These are phyloP conservation scores for Fusarium papillatum DNA, from an alignment of 2,329 filamentous ascomycete genomes.

Conservation along the genomic window DNA sequence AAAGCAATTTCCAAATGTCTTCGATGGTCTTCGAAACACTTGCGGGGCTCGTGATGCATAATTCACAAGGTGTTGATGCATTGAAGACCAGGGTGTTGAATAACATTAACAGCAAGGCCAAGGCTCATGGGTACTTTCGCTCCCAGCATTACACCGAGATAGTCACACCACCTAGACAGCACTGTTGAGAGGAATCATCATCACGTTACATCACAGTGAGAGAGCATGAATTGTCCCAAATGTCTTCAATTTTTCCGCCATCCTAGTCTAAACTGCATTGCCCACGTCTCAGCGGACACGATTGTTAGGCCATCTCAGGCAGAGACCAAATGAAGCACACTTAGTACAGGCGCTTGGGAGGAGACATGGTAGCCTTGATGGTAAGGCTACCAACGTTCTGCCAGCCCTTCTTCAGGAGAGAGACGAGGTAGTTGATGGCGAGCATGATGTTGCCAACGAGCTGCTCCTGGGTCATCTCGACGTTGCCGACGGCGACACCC, in stretches of 20 bases:
- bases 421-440: constrained; percentile 99
- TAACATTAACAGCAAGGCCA: neutral
- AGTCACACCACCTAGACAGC: neutral
- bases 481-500: constrained; percentile 99
- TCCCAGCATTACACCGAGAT: neutral
- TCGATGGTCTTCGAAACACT: neutral
- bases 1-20: constrained; percentile 1
- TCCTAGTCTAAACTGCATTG: constrained; percentile 33
- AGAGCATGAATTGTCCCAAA: constrained; percentile 26
- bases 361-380: constrained; percentile 99
- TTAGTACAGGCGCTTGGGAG: constrained; percentile 98
- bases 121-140: neutral
- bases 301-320: constrained; percentile 38
- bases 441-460: constrained; percentile 99
- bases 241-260: constrained; percentile 36
- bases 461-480: constrained; percentile 97
- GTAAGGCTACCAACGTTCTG: constrained; percentile 99
- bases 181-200: neutral
- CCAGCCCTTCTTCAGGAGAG: constrained; percentile 99
- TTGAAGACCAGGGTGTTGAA: neutral
- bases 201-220: neutral
- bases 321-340: constrained; percentile 41
- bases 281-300: constrained; percentile 34
- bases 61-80: neutral
- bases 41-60: neutral